These are phyloP conservation scores for Nannochloris sp. DNA, from an alignment of 139 green algal species.

Conservation along the genomic window DNA sequence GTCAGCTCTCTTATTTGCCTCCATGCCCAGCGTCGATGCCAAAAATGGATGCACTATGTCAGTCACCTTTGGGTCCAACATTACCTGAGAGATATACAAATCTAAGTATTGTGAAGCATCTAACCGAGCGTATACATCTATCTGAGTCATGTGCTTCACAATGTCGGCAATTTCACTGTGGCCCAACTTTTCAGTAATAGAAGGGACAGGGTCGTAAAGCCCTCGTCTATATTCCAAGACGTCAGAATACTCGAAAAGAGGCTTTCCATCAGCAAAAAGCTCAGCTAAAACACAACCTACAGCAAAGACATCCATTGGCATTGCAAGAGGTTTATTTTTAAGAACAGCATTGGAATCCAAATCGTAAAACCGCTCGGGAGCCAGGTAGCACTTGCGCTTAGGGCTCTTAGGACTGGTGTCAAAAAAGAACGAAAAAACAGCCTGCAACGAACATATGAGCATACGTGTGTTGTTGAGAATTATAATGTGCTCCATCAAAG, in stretches of 20 bases:
- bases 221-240: slow-evolving; percentile 63
- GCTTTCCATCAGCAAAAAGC: slow-evolving; percentile 82
- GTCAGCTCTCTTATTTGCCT: slow-evolving; percentile 52
- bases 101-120: slow-evolving; percentile 62
- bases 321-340: not conserved
- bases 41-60: slow-evolving; percentile 62
- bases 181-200: not conserved
- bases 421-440: slow-evolving; percentile 98
- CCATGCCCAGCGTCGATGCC: slow-evolving; percentile 45
- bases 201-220: slow-evolving; percentile 28
- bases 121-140: slow-evolving; percentile 61
- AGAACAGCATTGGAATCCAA: not conserved
- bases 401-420: slow-evolving; percentile 78
- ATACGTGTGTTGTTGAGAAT: not conserved
- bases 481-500: not conserved
- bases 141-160: slow-evolving; percentile 86
- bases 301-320: slow-evolving; percentile 84
- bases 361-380: slow-evolving; percentile 79
- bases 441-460: slow-evolving; percentile 30
- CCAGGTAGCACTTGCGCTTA: slow-evolving; percentile 86
- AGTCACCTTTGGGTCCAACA: slow-evolving; percentile 22
- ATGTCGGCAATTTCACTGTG: not conserved
- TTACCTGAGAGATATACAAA: not conserved
- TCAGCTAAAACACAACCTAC: slow-evolving; percentile 92
- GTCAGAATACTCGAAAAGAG: slow-evolving; percentile 72